These are phyloP conservation scores for Epichloe sp. DNA, from an alignment of 2,329 filamentous ascomycete genomes.

Conservation along the genomic window DNA sequence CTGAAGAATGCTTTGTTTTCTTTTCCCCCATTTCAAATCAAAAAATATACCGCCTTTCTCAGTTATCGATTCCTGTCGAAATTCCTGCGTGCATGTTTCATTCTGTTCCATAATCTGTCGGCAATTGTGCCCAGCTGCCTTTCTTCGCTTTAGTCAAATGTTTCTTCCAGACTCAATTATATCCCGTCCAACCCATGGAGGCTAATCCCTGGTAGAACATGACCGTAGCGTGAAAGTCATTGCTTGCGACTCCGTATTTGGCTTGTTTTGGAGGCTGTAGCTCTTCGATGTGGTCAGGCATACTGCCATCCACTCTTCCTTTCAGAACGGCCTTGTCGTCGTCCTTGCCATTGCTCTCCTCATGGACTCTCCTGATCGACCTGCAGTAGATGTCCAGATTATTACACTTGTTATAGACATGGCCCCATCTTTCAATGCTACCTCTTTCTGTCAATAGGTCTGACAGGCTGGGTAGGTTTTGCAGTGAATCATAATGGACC, in stretches of 20 bases:
- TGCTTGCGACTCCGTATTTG: neutral
- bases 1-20: neutral
- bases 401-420: conserved; percentile 6
- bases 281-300: conserved; percentile 11
- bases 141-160: too few relatives aligned
- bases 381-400: conserved; percentile 12
- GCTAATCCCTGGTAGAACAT: conserved; percentile 2
- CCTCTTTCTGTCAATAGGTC: conserved; percentile 5
- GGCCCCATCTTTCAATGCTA: neutral
- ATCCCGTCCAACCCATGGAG: conserved; percentile 4
- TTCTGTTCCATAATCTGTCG: too few relatives aligned
- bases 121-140: too few relatives aligned
- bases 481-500: conserved; percentile 16
- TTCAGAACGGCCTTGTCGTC: neutral
- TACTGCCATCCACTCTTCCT: conserved; percentile 5
- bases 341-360: neutral
- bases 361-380: neutral
- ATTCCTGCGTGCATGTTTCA: too few relatives aligned
- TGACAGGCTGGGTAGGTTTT: conserved; percentile 14
- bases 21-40: neutral
- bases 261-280: conserved; percentile 5
- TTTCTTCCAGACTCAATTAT: neutral
- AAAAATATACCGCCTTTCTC: too few relatives aligned
- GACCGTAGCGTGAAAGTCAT: conserved; percentile 2
- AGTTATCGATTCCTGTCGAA: too few relatives aligned